A percentile compares a stretch with the other conserved stretches of the same genome.
Conservation (phyloP, 805 yeast genomes). For the Myxozyma geophila region DNA sequence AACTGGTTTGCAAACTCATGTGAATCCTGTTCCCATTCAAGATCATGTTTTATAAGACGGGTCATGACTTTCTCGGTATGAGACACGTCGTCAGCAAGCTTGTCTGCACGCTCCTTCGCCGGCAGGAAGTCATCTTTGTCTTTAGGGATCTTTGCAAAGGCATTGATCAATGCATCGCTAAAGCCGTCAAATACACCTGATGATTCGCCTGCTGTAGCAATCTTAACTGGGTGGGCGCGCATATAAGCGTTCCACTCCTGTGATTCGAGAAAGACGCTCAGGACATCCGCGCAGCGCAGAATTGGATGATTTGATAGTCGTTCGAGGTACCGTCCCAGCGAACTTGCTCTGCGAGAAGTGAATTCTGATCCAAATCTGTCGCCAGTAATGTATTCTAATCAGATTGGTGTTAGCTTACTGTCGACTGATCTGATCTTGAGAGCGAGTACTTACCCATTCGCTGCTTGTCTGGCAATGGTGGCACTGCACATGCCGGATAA, state of each 20-base stretch:
- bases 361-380: slow-evolving; percentile 87
- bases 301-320: slow-evolving; percentile 76
- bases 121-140: slow-evolving; percentile 77
- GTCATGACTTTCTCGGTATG: slow-evolving; percentile 79
- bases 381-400: slow-evolving; percentile 81
- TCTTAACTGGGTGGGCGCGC: slow-evolving; percentile 52
- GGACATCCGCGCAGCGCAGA: slow-evolving; percentile 68
- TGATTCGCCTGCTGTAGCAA: slow-evolving; percentile 29
- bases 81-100: slow-evolving; percentile 78
- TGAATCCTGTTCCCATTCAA: slow-evolving; percentile 73
- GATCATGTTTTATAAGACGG: slow-evolving; percentile 72
- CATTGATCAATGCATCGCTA: slow-evolving; percentile 91
- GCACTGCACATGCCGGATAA: slow-evolving; percentile 82
- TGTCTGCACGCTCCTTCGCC: slow-evolving; percentile 79
- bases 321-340: slow-evolving; percentile 74
- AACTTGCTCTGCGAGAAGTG: slow-evolving; percentile 78
- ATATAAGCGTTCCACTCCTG: slow-evolving; percentile 75
- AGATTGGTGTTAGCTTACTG: slow-evolving; percentile 1
- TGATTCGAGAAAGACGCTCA: slow-evolving; percentile 72
- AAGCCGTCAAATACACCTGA: slow-evolving; percentile 69
- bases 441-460: slow-evolving; percentile 51
- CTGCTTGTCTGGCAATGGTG: slow-evolving; percentile 93
- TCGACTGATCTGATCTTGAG: not conserved
- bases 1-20: slow-evolving; percentile 72
- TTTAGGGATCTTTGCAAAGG: slow-evolving; percentile 74